Evolutionary conservation across 2,329 filamentous ascomycete species (phyloP), one percentile per base, ranked within the genome.

Genomic region (Hypoxylon sp.): DNA sequence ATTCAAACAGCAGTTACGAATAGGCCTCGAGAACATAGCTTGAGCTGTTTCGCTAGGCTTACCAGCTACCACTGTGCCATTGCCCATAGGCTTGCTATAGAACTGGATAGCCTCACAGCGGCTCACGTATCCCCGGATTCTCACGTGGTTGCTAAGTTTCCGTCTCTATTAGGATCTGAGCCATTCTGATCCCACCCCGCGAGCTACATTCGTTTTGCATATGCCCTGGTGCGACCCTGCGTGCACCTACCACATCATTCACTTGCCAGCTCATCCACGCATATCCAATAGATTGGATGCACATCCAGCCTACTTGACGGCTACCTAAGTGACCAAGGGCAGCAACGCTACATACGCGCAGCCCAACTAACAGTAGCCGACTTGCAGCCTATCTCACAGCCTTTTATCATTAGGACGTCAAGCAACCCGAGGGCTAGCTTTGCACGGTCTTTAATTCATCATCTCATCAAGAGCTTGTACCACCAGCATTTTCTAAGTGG

Each of bases 261-360:
- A 72, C 65, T n/a, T 84, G 81, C 81, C 81, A 84, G 77, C 82
- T 77, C 82, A 84, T 80, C 75, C 72, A 75, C 79, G 73, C 78
- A 79, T 78, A 76, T 74, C 77, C 75, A 79, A 78, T 80, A 78
- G 75, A 79, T 79, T 78, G 75, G 73, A 72, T 75, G 70, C 69
- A 71, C 73, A 75, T 72, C 71, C 70, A 71, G 70, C 72, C 71
- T 74, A 52, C 47, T 69, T 69, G 70, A 66, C 72, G 68, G 71
- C 69, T 73, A 73, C 69, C 72, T 70, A 68, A 73, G 71, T 72
- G 67, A 74, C 70, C 71, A 69, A 68, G 71, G 62, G 62, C 55
- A 62, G 60, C 67, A 66, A 67, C 69, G 70, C 72, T 69, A 66
- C 70, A 72, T 64, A 66, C 75, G 72, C 75, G 76, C 73, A 77